These are phyloP conservation scores for Arabidopsis arenosa DNA, from an alignment of 345 rosid genomes.

Conservation along the genomic window DNA sequence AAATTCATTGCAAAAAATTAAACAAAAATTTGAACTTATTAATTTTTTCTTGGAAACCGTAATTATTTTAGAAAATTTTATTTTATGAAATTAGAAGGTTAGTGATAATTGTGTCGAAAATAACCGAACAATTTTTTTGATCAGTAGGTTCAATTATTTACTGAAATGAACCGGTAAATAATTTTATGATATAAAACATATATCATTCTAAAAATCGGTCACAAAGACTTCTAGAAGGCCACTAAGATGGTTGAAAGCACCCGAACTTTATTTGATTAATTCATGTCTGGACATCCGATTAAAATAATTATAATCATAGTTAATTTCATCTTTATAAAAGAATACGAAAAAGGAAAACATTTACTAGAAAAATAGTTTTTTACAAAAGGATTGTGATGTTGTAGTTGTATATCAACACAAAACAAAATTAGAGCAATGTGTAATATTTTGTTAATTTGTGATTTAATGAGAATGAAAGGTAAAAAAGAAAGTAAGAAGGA, in stretches of 20 bases:
- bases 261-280: too few species aligned
- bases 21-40: background rate
- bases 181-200: background rate
- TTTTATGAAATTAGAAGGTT: background rate
- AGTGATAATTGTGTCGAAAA: too few species aligned
- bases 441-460: background rate
- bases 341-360: too few species aligned
- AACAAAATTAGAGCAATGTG: background rate
- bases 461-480: conserved; percentile 2
- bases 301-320: too few species aligned
- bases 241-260: background rate
- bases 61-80: background rate
- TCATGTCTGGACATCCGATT: background rate
- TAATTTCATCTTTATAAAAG: too few species aligned
- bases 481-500: conserved; percentile 42
- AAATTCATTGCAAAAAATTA: background rate
- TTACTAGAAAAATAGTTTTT: too few species aligned
- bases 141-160: too few species aligned
- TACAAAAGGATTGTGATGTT: too few species aligned
- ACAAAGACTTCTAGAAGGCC: background rate
- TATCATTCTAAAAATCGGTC: background rate
- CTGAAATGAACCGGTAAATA: too few species aligned
- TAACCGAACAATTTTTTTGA: too few species aligned
- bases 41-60: too few species aligned
- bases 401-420: too few species aligned